Base-by-base conservation (phyloP, 345 rosid genomes). In the Limnanthes douglasii region DNA sequence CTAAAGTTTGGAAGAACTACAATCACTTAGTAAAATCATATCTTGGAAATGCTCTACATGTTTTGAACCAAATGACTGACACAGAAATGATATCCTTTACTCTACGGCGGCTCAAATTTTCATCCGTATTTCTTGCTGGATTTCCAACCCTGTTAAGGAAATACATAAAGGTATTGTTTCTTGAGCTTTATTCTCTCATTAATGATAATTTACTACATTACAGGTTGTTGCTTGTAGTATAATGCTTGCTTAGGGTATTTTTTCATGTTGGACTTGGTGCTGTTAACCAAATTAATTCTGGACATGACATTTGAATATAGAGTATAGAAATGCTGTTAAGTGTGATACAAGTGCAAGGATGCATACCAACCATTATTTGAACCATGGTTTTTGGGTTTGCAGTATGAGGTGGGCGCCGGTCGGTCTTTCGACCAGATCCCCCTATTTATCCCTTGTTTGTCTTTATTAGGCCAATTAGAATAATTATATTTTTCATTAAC, bases 31-130 rank as follows among this genome's bases (percentile, higher is more conserved):
- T 78, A n/a, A 84, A 75, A 63, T 90, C 96, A 3, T 90, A 90
- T 51, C 85, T 90, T 15, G 96, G 92, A 37, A 90, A 90, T 60
- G 70, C 96, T 0, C 61, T 90, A 37, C 94, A 84, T 28, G 79
- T 90, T 44, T 51, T 90, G 48, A 90, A 90, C 48, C 98, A 84
- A 65, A 90, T 90, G 96, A 90, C 98, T 0, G 96, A 90, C 46
- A 34, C 65, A 3, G 81, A 73, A 34, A 90, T 90, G 96, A 65
- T 90, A 59, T 40, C 96, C 4, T 90, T 72, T 51, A 77, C 95
- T 43, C 50, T 90, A 31, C 59, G 88, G 8, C 83, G 93, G 17
- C 66, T 90, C 27, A 75, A 72, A 53, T 71, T 59, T 59, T 90
- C 96, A 1, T 52, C 88, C 4, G 30, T 75, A 23, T 66, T 84